phyloP scores from a whole-genome alignment of 2,329 filamentous ascomycete genomes.

The Sporothrix pseudoabietina region DNA sequence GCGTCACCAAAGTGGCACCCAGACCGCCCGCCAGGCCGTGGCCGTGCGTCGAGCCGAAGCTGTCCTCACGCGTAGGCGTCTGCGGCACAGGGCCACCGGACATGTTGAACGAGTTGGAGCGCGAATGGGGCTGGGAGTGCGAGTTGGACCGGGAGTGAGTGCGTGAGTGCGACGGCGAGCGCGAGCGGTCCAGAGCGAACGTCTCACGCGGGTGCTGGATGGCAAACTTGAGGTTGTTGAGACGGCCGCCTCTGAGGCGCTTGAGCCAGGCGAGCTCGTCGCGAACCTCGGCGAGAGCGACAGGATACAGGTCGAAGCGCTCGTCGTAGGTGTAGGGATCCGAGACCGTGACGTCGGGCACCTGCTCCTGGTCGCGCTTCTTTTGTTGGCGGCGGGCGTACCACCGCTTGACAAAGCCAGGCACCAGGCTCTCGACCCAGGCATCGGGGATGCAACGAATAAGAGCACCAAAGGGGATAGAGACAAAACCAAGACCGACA shows the following conservation, averaged over 20 bases:
- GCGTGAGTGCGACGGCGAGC: conserved; percentile 64
- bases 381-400: conserved; percentile 41
- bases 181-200: conserved; percentile 64
- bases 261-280: conserved; percentile 81
- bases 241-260: conserved; percentile 75
- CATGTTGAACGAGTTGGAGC: conserved; percentile 55
- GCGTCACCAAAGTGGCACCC: not conserved
- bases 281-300: conserved; percentile 71
- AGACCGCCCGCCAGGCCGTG: conserved; percentile 14
- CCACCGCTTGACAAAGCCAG: conserved; percentile 54
- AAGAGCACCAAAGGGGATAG: conserved; percentile 77
- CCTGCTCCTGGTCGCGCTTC: conserved; percentile 38
- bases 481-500: conserved; percentile 79
- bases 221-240: conserved; percentile 79
- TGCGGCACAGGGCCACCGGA: conserved; percentile 36
- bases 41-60: conserved; percentile 44
- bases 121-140: conserved; percentile 61
- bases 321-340: conserved; percentile 57
- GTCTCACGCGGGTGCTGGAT: conserved; percentile 74
- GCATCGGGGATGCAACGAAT: conserved; percentile 83
- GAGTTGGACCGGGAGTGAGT: conserved; percentile 62
- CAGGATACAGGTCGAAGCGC: conserved; percentile 67
- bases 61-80: conserved; percentile 64
- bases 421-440: conserved; percentile 57
- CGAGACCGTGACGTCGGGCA: conserved; percentile 61